Evolutionary conservation across 176 grass and related monocot genomes (phyloP).

Genomic region (Otatea glauca): DNA sequence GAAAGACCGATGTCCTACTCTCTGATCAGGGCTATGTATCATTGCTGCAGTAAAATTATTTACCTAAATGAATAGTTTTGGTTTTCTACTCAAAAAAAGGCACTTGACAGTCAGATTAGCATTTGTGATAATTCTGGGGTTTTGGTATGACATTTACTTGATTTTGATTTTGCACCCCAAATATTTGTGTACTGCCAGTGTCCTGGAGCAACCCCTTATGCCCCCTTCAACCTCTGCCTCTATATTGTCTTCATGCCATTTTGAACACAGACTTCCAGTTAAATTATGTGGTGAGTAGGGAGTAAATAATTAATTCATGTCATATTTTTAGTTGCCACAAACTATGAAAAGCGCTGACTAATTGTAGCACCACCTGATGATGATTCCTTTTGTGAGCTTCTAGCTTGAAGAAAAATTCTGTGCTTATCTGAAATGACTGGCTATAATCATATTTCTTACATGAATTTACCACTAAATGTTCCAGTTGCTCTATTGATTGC

Average conservation of each 20-base stretch:
- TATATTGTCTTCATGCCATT: background rate
- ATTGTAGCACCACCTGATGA: background rate
- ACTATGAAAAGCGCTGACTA: background rate
- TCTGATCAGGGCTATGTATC: background rate
- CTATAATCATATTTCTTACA: background rate
- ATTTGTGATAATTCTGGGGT: background rate
- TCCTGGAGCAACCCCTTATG: background rate
- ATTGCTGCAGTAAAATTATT: slow-evolving; percentile 7
- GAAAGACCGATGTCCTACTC: background rate
- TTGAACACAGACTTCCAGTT: slow-evolving; percentile 14
- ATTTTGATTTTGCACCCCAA: background rate
- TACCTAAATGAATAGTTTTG: background rate
- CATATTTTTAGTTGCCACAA: background rate
- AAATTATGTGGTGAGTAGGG: background rate
- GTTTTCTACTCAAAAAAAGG: background rate
- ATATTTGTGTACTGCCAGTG: background rate
- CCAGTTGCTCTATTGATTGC: background rate
- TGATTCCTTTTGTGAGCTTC: background rate
- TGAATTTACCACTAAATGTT: background rate
- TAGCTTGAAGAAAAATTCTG: background rate
- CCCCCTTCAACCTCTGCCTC: background rate
- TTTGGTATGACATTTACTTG: background rate
- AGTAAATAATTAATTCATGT: background rate
- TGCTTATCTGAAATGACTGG: background rate
- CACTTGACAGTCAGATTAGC: background rate